phyloP scores from a whole-genome alignment of 768 basidiomycete genomes.

The Kwoniella heveanensis region DNA sequence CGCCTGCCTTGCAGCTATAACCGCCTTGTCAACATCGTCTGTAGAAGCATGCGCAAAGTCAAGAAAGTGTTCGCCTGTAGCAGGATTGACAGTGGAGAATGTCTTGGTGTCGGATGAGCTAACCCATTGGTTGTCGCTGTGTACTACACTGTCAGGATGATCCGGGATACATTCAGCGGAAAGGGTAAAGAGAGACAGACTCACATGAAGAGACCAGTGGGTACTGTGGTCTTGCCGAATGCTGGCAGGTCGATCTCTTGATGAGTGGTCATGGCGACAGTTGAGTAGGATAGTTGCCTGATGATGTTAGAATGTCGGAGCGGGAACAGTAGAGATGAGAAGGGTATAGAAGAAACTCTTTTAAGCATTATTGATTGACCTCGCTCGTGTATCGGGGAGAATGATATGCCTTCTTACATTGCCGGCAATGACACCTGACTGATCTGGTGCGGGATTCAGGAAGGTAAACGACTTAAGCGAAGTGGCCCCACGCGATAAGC shows the following conservation, averaged over 20 bases:
- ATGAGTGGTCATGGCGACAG: not conserved
- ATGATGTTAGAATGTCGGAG: not conserved
- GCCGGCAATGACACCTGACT: not conserved
- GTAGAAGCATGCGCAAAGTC: slow-evolving; percentile 64
- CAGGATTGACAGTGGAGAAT: slow-evolving; percentile 57
- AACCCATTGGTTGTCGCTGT: slow-evolving; percentile 4
- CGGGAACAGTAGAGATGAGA: not conserved
- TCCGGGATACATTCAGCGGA: not conserved
- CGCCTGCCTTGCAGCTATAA: slow-evolving; percentile 57
- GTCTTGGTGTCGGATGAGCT: slow-evolving; percentile 25
- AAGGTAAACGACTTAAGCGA: not conserved
- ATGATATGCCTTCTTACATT: not conserved
- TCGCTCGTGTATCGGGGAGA: not conserved
- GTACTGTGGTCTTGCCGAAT: slow-evolving; percentile 2
- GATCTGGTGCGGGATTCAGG: not conserved
- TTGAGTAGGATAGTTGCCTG: not conserved
- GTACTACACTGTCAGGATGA: not conserved
- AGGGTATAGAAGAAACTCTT: not conserved
- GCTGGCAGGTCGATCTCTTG: slow-evolving; percentile 4
- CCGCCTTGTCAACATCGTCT: slow-evolving; percentile 76
- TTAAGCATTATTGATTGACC: slow-evolving; percentile 1
- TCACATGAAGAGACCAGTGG: slow-evolving; percentile 20
- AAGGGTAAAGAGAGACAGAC: not conserved
- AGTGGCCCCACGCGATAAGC: not conserved
- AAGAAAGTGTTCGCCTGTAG: slow-evolving; percentile 62